Evolutionary conservation across 208 protist genomes (phyloP).

Genomic region (Trypanosomatidae sp.): DNA sequence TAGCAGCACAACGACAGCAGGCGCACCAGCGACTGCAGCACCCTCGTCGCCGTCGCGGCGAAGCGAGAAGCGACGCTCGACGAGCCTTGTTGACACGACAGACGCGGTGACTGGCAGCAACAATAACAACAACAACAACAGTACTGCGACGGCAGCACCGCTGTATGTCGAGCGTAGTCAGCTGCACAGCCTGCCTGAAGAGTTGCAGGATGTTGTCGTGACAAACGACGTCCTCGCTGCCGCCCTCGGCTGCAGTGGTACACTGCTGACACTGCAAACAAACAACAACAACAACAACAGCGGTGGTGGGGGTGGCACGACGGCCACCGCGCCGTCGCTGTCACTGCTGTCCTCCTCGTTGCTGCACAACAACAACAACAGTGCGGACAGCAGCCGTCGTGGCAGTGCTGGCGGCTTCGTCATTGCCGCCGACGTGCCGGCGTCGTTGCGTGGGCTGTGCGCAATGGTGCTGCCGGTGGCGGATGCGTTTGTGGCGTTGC

Average conservation of each 20-base stretch:
- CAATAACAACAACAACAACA: too few relatives aligned
- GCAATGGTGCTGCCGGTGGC: slow-evolving; percentile 60
- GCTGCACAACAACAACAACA: too few relatives aligned
- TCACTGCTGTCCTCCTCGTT: not conserved
- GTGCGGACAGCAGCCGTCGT: not conserved
- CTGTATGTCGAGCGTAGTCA: too few relatives aligned
- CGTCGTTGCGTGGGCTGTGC: slow-evolving; percentile 52
- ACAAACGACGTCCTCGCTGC: slow-evolving; percentile 49
- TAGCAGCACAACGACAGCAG: too few relatives aligned
- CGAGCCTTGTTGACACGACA: too few relatives aligned
- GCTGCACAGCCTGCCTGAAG: slow-evolving; percentile 49
- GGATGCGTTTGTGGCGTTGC: slow-evolving; percentile 60
- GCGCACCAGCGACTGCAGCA: too few relatives aligned
- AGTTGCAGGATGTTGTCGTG: slow-evolving; percentile 65
- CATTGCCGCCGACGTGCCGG: slow-evolving; percentile 33
- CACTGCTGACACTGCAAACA: slow-evolving; percentile 14
- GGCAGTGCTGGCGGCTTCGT: slow-evolving; percentile 19
- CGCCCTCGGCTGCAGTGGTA: slow-evolving; percentile 40
- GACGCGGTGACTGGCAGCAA: too few relatives aligned
- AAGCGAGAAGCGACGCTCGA: too few relatives aligned
- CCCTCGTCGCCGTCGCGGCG: too few relatives aligned
- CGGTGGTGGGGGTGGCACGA: not conserved
- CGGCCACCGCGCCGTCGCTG: not conserved
- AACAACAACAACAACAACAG: not conserved
- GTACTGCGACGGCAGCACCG: too few relatives aligned